These are phyloP conservation scores for Ophiostoma novo-ulmi DNA, from an alignment of 2,329 filamentous ascomycete species.

Conservation along the genomic window DNA sequence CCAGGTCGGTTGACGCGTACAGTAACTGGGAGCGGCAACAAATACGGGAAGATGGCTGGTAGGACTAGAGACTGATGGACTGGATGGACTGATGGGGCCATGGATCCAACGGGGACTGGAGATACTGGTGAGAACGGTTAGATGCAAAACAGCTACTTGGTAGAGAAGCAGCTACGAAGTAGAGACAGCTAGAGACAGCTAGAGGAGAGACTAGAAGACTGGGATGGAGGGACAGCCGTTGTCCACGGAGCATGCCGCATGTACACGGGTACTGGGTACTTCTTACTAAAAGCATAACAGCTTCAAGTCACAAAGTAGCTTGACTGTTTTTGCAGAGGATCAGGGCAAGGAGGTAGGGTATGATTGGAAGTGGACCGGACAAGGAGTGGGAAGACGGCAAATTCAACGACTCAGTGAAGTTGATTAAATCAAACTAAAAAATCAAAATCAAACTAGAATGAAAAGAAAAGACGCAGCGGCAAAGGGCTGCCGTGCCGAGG, in stretches of 20 bases:
- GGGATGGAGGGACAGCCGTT: background rate
- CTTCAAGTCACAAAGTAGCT: background rate
- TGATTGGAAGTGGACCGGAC: background rate
- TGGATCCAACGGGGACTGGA: background rate
- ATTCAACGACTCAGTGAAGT: too few relatives aligned
- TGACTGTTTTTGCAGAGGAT: slow-evolving; percentile 3
- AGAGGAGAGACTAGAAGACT: too few relatives aligned
- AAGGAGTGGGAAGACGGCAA: too few relatives aligned
- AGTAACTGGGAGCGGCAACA: background rate
- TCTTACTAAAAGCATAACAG: too few relatives aligned
- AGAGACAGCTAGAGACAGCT: too few relatives aligned
- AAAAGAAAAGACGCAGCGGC: background rate
- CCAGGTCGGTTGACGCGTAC: background rate
- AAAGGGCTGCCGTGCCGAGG: background rate
- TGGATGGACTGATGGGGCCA: background rate
- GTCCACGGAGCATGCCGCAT: background rate
- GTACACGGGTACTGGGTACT: background rate
- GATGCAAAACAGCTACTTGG: background rate
- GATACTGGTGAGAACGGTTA: background rate
- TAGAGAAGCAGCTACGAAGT: too few relatives aligned
- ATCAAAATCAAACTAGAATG: too few relatives aligned
- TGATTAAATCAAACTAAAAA: too few relatives aligned
- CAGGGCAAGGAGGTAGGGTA: slow-evolving; percentile 3
- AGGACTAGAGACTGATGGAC: background rate
- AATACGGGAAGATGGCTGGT: slow-evolving; percentile 11